A percentile compares a stretch with the other conserved stretches of the same genome.
Evolutionary conservation across 78 protist species (phyloP).

Genomic region (Chrysochromulina tobinii): DNA sequence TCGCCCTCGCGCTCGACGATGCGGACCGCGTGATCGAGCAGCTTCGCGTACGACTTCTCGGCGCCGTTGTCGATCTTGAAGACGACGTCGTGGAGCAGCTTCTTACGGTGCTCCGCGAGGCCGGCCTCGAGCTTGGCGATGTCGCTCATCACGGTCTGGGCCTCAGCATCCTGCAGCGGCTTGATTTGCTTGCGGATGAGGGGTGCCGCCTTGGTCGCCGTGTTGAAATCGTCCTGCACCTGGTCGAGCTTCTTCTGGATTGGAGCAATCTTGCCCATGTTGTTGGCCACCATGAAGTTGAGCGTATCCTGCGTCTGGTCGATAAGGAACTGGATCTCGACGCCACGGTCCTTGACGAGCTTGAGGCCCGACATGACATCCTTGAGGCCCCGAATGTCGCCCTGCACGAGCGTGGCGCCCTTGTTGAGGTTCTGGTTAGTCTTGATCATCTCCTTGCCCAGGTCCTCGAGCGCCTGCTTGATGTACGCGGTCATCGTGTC

Average conservation of each 20-base stretch:
- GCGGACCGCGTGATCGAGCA: not conserved
- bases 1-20: not conserved
- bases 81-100: not conserved
- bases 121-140: not conserved
- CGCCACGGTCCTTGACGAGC: not conserved
- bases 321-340: not conserved
- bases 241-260: not conserved
- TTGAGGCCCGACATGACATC: not conserved
- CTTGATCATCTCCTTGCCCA: not conserved
- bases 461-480: not conserved
- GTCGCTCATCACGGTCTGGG: not conserved
- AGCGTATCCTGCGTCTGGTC: not conserved
- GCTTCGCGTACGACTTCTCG: not conserved
- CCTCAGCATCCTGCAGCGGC: conserved; percentile 11
- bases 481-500: not conserved
- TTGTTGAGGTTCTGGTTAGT: too few relatives aligned
- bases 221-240: not conserved
- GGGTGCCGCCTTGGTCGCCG: not conserved
- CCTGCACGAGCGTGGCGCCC: too few relatives aligned
- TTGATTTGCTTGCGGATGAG: not conserved
- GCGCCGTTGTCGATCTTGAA: not conserved
- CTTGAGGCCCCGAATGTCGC: not conserved
- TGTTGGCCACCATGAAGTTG: not conserved
- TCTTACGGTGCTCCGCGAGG: not conserved
- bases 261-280: not conserved